Percentiles rank a stretch among this genome's conserved stretches.
phyloP scores from a whole-genome alignment of 257 asterid genomes.

The Nicotiana undulata region DNA sequence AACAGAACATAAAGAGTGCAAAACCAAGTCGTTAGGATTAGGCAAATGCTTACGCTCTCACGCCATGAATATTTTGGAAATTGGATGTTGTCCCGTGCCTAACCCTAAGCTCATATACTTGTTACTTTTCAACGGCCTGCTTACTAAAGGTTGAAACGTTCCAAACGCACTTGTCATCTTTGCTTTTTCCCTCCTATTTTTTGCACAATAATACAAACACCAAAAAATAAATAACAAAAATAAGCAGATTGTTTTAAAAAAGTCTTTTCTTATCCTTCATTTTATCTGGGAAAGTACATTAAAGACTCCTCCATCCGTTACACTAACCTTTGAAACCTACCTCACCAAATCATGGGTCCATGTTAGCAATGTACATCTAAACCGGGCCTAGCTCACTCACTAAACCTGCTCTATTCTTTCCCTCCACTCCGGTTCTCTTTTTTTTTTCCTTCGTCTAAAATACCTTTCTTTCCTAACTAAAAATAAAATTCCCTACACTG shows the following conservation, averaged over 20 bases:
- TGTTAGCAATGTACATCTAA: constrained; percentile 35
- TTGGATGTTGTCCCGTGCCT: background rate
- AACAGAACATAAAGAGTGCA: too few species aligned
- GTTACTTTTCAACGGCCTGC: constrained; percentile 43
- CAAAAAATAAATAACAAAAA: background rate
- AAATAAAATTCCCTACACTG: background rate
- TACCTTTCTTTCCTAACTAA: background rate
- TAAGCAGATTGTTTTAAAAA: background rate
- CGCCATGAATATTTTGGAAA: constrained; percentile 25
- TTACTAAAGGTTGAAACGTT: constrained; percentile 8
- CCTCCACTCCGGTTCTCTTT: background rate
- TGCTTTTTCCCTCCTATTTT: constrained; percentile 1
- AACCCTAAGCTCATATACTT: constrained; percentile 9
- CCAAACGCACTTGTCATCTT: constrained; percentile 5
- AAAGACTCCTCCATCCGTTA: constrained; percentile 41
- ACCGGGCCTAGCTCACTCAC: constrained; percentile 28
- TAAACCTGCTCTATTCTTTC: constrained; percentile 16
- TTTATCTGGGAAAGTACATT: constrained; percentile 20
- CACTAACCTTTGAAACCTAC: constrained; percentile 37
- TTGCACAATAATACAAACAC: background rate
- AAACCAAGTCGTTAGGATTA: background rate
- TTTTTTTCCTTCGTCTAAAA: background rate
- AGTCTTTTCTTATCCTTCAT: background rate
- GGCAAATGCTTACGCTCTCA: constrained; percentile 31
- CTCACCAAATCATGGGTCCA: constrained; percentile 46